A percentile compares a stretch with the other conserved stretches of the same genome.
phyloP scores from a whole-genome alignment of 2,329 filamentous ascomycete genomes.

The Zymoseptoria ardabiliae region DNA sequence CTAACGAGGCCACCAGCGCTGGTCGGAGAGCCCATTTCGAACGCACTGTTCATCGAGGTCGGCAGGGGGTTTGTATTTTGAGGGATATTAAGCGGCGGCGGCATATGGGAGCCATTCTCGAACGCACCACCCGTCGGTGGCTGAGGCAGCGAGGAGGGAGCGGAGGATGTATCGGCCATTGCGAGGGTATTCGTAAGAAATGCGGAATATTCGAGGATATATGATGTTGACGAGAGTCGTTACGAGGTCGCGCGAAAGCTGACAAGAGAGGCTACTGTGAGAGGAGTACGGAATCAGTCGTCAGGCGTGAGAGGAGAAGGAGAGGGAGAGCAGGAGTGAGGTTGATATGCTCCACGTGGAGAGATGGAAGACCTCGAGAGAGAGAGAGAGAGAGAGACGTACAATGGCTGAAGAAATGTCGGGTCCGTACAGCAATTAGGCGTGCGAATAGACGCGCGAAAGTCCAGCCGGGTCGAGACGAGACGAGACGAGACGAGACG shows the following conservation, averaged over 20 bases:
- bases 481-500: neutral
- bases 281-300: constrained; percentile 15
- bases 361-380: neutral
- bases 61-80: constrained; percentile 95
- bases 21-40: constrained; percentile 72
- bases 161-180: constrained; percentile 69
- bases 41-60: constrained; percentile 68
- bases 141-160: constrained; percentile 60
- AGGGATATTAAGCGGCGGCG: constrained; percentile 71
- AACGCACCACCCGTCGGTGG: constrained; percentile 61
- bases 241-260: constrained; percentile 6
- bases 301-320: constrained; percentile 3
- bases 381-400: neutral
- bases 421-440: neutral
- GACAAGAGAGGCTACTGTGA: constrained; percentile 1
- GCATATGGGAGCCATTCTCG: constrained; percentile 80
- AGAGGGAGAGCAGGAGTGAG: constrained; percentile 4
- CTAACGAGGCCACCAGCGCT: constrained; percentile 74
- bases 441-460: neutral
- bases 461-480: neutral
- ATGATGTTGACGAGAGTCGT: constrained; percentile 29
- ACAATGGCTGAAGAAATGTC: neutral
- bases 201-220: constrained; percentile 13
- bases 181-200: constrained; percentile 31
- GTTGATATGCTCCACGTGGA: neutral